phyloP scores from a whole-genome alignment of 148 eudicot genomes.

The Spergularia marina region DNA sequence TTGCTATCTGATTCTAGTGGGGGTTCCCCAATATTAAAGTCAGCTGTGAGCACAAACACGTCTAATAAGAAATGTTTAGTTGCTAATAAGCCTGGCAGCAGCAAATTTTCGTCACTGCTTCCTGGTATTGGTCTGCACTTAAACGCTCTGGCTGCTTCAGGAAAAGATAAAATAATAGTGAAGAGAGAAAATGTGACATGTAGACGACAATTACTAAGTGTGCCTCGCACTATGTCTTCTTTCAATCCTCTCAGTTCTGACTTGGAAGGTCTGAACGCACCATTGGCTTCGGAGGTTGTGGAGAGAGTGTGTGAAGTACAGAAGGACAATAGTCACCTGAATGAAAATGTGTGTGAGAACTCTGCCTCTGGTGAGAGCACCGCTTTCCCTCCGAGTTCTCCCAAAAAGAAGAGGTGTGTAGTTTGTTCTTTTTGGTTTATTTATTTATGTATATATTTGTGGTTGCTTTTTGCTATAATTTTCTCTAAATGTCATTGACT shows the following conservation, averaged over 20 bases:
- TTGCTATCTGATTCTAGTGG: conserved; percentile 28
- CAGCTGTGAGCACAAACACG: conserved; percentile 13
- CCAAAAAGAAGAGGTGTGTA: conserved; percentile 39
- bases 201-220: conserved; percentile 34
- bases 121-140: conserved; percentile 56
- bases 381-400: conserved; percentile 21
- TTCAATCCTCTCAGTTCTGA: conserved; percentile 15
- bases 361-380: conserved; percentile 13
- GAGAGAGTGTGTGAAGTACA: conserved; percentile 11
- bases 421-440: not conserved
- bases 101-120: conserved; percentile 25
- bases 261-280: conserved; percentile 12
- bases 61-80: conserved; percentile 22
- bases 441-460: not conserved
- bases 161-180: conserved; percentile 34
- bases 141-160: conserved; percentile 39
- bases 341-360: conserved; percentile 23
- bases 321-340: conserved; percentile 13
- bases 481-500: conserved; percentile 1
- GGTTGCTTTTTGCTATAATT: not conserved
- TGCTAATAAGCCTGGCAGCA: conserved; percentile 25
- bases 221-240: conserved; percentile 24
- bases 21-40: conserved; percentile 20
- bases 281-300: conserved; percentile 9
- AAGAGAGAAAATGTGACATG: conserved; percentile 33